phyloP scores from a whole-genome alignment of 2,329 filamentous ascomycete genomes.

The Cytospora paraplurivora region DNA sequence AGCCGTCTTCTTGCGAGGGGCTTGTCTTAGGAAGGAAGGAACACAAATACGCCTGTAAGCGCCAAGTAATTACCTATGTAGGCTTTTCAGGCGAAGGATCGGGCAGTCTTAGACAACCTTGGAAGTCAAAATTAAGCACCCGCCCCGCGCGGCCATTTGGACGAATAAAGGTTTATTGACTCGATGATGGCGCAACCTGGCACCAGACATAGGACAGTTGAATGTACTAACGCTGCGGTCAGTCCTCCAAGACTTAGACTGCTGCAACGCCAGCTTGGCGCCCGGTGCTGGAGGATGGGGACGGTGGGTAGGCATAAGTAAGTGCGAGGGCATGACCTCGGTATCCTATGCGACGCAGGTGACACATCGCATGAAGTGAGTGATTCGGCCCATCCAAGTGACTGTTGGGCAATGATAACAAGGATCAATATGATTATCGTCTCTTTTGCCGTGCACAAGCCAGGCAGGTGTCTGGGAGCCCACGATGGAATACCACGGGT shows the following conservation, averaged over 20 bases:
- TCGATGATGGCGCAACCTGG: neutral
- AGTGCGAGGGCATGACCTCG: neutral
- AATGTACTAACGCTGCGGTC: neutral
- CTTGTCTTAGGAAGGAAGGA: neutral
- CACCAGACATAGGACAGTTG: neutral
- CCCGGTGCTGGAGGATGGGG: neutral
- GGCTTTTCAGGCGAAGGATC: neutral
- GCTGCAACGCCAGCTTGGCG: constrained; percentile 11
- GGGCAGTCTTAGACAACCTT: neutral
- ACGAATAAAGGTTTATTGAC: constrained; percentile 1
- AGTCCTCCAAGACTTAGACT: neutral
- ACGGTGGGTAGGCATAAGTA: neutral
- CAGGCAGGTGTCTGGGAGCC: too few species aligned
- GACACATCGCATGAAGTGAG: neutral
- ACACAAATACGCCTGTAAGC: neutral
- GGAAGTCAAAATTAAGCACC: neutral
- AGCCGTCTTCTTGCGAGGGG: neutral
- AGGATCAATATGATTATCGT: neutral
- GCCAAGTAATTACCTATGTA: neutral
- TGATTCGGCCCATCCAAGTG: neutral
- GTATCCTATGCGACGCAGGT: neutral
- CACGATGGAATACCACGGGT: too few species aligned
- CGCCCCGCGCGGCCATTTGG: neutral
- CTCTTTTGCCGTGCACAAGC: neutral
- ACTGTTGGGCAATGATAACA: neutral